phyloP scores from a whole-genome alignment of 176 grass and related monocot species.

The Avena sativa region DNA sequence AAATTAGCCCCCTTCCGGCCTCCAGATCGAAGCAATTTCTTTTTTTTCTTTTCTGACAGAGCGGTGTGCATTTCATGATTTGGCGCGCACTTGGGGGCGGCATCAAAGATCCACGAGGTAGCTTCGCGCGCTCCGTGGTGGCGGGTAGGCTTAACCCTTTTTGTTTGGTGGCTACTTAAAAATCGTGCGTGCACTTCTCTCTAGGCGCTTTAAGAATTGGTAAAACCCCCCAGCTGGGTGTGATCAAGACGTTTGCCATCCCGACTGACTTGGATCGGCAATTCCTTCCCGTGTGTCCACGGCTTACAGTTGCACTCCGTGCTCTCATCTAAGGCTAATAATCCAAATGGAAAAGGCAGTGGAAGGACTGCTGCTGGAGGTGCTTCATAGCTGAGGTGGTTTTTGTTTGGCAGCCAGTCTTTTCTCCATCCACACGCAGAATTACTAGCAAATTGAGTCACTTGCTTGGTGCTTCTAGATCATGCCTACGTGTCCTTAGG shows the following conservation, averaged over 20 bases:
- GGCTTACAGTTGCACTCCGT: no score
- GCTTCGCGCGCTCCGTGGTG: slow-evolving; percentile 21
- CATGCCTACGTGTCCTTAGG: not conserved
- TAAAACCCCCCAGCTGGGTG: no score
- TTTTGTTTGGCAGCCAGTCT: not conserved
- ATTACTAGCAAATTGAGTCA: no score
- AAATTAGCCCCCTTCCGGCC: no score
- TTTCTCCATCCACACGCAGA: not conserved
- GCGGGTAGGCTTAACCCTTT: not conserved
- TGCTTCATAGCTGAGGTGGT: not conserved
- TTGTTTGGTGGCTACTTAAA: slow-evolving; percentile 12
- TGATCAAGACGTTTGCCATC: not conserved
- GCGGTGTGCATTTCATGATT: slow-evolving; percentile 1
- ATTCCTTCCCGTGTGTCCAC: not conserved
- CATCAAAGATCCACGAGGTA: not conserved
- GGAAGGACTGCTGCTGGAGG: not conserved
- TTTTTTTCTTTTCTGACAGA: not conserved
- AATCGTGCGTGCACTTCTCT: slow-evolving; percentile 42
- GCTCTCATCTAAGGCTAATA: not conserved
- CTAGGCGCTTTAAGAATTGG: slow-evolving; percentile 29
- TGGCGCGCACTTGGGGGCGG: slow-evolving; percentile 26
- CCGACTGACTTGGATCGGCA: not conserved
- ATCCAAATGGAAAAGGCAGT: not conserved
- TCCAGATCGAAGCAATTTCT: not conserved
- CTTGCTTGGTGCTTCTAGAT: no score